Percentiles rank a stretch among this genome's conserved stretches.
phyloP scores from a whole-genome alignment of 2,329 filamentous ascomycete genomes.

The Venturia asperata region DNA sequence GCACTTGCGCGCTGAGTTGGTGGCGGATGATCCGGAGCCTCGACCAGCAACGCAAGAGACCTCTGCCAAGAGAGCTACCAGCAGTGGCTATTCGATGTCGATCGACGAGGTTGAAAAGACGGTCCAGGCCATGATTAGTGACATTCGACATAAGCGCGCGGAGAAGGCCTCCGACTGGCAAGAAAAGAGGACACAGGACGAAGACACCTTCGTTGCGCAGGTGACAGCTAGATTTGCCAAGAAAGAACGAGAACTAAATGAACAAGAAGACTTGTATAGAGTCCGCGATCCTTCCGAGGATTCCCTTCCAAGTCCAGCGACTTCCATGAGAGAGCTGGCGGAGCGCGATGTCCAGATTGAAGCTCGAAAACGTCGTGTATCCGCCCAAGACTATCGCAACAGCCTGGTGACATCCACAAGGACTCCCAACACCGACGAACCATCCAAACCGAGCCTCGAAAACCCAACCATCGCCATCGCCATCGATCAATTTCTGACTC shows the following conservation, averaged over 20 bases:
- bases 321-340: not conserved
- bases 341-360: not conserved
- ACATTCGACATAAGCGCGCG: not conserved
- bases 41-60: not conserved
- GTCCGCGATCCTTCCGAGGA: not conserved
- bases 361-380: not conserved
- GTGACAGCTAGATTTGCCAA: not conserved
- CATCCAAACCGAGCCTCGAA: not conserved
- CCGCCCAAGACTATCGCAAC: not conserved
- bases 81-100: too few species aligned
- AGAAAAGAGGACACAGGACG: not conserved
- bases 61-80: too few species aligned
- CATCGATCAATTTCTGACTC: conserved; percentile 1
- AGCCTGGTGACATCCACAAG: not conserved
- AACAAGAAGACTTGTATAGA: not conserved
- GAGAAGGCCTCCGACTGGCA: not conserved
- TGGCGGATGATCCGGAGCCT: too few species aligned
- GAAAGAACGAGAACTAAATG: not conserved
- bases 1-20: not conserved
- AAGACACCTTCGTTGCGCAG: not conserved
- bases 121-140: not conserved
- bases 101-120: not conserved
- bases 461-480: too few species aligned
- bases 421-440: not conserved
- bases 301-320: not conserved